Conservation (phyloP, 2,329 filamentous ascomycete species). For the Xylariaceae sp. region DNA sequence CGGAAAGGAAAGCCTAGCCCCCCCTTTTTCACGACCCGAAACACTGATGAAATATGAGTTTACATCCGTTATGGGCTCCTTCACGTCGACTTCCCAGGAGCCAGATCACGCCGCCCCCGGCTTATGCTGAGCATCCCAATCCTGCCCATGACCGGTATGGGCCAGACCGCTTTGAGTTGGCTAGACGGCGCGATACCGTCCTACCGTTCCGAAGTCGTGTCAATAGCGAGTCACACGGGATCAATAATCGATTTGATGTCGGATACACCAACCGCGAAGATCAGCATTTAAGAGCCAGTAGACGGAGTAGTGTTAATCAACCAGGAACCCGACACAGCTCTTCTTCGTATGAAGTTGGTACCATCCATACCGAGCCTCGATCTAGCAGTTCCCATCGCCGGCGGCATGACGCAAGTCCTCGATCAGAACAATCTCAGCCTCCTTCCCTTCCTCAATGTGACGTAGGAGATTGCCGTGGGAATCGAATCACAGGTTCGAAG, state of each 20-base stretch:
- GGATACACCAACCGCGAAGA: neutral
- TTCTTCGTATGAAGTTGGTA: too few species aligned
- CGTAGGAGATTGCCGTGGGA: constrained; percentile 5
- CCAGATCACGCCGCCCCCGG: neutral
- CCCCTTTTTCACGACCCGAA: too few species aligned
- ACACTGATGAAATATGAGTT: neutral
- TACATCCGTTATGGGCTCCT: neutral
- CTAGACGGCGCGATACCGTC: neutral
- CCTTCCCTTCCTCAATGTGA: neutral
- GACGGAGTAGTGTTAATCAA: too few species aligned
- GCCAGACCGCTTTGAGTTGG: neutral
- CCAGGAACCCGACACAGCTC: too few species aligned
- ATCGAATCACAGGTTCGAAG: neutral
- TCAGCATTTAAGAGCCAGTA: too few species aligned
- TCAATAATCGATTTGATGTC: neutral
- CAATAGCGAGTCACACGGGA: neutral
- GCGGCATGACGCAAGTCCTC: neutral
- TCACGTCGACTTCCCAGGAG: neutral
- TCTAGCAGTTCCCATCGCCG: neutral
- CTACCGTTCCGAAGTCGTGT: neutral
- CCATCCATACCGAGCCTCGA: too few species aligned
- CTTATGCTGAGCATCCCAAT: neutral
- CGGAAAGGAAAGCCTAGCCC: too few species aligned
- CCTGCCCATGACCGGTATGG: too few species aligned
- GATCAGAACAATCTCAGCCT: neutral